phyloP scores from a whole-genome alignment of 345 rosid genomes.

The Ricinus communis region DNA sequence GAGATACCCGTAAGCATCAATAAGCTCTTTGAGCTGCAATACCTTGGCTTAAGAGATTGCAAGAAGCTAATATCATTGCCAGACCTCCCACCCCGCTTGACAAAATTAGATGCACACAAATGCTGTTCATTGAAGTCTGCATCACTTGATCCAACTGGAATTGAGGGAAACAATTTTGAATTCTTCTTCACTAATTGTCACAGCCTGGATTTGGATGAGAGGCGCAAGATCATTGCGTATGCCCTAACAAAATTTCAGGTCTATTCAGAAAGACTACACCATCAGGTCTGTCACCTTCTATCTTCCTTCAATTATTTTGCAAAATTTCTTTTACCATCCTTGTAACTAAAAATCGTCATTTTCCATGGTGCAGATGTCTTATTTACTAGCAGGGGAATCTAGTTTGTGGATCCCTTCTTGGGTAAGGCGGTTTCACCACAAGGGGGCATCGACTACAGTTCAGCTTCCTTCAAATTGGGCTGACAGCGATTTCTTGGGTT shows the following conservation, averaged over 20 bases:
- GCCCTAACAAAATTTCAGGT: not conserved
- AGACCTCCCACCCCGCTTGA: slow-evolving; percentile 18
- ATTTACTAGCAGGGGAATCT: not conserved
- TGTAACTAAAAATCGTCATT: not conserved
- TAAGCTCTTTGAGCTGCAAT: slow-evolving; percentile 12
- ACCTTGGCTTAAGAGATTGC: slow-evolving; percentile 8
- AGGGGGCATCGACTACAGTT: not conserved
- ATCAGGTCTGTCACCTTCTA: too few relatives aligned
- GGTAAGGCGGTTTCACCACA: too few relatives aligned
- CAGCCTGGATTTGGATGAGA: not conserved
- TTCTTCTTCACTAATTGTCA: slow-evolving; percentile 4
- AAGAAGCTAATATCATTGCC: not conserved
- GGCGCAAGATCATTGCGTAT: not conserved
- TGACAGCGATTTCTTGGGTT: not conserved
- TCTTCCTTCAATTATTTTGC: not conserved
- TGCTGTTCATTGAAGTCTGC: not conserved
- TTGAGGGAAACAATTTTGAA: slow-evolving; percentile 6
- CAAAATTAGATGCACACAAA: not conserved
- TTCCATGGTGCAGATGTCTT: not conserved
- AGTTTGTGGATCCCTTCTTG: not conserved
- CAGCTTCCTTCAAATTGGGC: not conserved
- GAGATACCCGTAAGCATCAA: slow-evolving; percentile 24
- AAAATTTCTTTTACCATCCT: too few relatives aligned
- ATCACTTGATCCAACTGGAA: not conserved
- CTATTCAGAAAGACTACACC: too few relatives aligned